Evolutionary conservation across 2,329 filamentous ascomycete species (phyloP), one percentile per base, ranked within the genome.

Genomic region (Cladosporium sp.): DNA sequence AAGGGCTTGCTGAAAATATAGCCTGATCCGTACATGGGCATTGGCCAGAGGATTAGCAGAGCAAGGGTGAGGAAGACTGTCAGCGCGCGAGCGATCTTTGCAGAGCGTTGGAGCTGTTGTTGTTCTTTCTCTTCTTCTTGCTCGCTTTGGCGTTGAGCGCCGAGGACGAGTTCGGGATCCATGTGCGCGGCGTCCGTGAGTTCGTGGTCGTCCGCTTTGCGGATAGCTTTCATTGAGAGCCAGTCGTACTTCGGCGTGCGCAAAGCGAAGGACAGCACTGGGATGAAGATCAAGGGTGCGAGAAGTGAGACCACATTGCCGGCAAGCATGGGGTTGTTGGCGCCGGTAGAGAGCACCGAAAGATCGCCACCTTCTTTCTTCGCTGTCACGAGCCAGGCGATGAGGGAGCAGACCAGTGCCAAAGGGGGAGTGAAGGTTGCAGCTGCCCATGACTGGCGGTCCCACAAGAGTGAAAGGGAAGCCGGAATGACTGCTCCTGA

Each of bases 301-400:
- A 96, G 84, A 1, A 96, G 82, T 0, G 91, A 90, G 1, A 87
- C 85, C 3, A 96, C 89, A 65, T 96, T 96, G 34, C 91, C 91
- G 1, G 88, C 91, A 20, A 96, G 77, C 90, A 95, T 95, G 12
- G 91, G 89, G 63, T 89, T 84, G 74, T 95, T 95, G n/a, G 86
- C 83, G 1, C 92, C 92, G 0, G 90, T 93, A 65, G 88, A 89
- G 0, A 76, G 80, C 40, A 96, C 88, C 45, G 81, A 84, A 25
- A 96, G 81, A 2, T 76, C 74, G 19, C 88, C 88, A 66, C 85
- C 89, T 67, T 89, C 74, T 64, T 83, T 86, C 67, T 87, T 85
- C 4, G 89, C 83, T 0, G 88, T 91, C 5, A 92, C 88, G 3
- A 92, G 82, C 89, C 89, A 93, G 20, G 88, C 88, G 60, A 87